Base-by-base conservation (phyloP, 805 yeast species). In the Wickerhamiella bombiphila region DNA sequence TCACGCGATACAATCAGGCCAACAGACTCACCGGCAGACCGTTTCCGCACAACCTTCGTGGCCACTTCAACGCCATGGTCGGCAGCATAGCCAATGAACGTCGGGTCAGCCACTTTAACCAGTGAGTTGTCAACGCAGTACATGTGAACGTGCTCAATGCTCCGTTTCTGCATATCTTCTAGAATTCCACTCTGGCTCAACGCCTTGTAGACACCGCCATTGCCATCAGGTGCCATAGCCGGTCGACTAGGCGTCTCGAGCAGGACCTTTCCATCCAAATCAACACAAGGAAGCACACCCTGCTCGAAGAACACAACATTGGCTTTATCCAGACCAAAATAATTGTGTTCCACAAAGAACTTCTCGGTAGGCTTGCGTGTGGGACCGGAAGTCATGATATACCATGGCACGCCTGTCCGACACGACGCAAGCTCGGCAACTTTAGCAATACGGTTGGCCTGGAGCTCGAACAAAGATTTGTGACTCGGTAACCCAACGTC, bases 91-190 rank as follows among this genome's bases (percentile, higher is more conserved):
- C 98, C 98, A 43, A 91, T 61, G 49, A 79, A 80, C 1, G 74
- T 65, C 2, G 98, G 98, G 56, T 91, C 98, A 2, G 94, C 96
- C 38, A 88, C 82, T 56, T 76, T 78, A 25, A 86, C 96, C 35
- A 91, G 65, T 22, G 80, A 77, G 59, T 91, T 91, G 60, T 91
- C 99, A 35, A 91, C 97, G 61, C 97, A 88, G 62, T 85, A 91
- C 80, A 86, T 82, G 60, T 91, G 96, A 43, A 91, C 68, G 55
- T 91, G 97, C 57, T 81, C 73, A 45, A 88, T 72, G 4, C 83
- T 85, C 40, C 74, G 74, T 5, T 49, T 42, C 21, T 60, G 52
- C 55, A 91, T 71, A 55, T 88, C 94, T 5, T 70, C 69, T 22
- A 91, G 52, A 15, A 86, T 63, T 2, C 72, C 69, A 46, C 76